Conservation (phyloP, 108 stramenopile genomes). For the Epithemia pelagica region DNA sequence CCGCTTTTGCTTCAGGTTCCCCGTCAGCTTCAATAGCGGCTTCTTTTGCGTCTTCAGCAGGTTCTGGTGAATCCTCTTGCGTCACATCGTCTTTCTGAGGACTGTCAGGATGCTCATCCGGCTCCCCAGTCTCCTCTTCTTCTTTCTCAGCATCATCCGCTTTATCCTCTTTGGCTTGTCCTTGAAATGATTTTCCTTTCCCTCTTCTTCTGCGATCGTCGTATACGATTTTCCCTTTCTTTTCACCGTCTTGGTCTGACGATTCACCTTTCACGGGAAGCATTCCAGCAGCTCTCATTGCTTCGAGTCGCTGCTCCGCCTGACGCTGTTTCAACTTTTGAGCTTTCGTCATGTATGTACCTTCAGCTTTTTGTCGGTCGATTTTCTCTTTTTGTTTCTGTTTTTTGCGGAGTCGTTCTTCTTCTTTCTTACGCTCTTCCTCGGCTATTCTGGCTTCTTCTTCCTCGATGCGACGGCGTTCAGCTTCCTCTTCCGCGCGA, state of each 20-base stretch:
- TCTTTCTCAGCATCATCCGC: conserved; percentile 26
- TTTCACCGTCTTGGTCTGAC: conserved; percentile 23
- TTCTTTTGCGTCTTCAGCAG: conserved; percentile 36
- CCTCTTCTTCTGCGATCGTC: conserved; percentile 36
- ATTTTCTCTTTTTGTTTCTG: conserved; percentile 86
- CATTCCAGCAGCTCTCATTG: conserved; percentile 88
- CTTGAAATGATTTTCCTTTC: conserved; percentile 22
- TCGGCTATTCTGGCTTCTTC: conserved; percentile 56
- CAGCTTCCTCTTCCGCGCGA: conserved; percentile 68
- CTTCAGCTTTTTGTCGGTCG: conserved; percentile 81
- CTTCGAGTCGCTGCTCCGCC: conserved; percentile 69
- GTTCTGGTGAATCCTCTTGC: conserved; percentile 36
- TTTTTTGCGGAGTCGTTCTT: conserved; percentile 68
- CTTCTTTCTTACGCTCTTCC: conserved; percentile 52
- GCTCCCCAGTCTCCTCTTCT: conserved; percentile 28
- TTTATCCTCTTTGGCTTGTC: conserved; percentile 13
- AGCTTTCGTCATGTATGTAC: conserved; percentile 90
- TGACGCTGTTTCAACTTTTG: conserved; percentile 71
- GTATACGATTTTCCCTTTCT: conserved; percentile 34
- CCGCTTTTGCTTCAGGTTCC: conserved; percentile 43
- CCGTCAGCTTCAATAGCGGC: conserved; percentile 39
- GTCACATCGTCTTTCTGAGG: not conserved
- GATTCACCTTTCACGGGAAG: conserved; percentile 21
- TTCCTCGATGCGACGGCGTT: conserved; percentile 68
- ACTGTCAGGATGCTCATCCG: conserved; percentile 24